Evolutionary conservation across 495 filamentous ascomycete species (phyloP), one percentile per base, ranked within the genome.

Genomic region (Wilcoxina mikolae): DNA sequence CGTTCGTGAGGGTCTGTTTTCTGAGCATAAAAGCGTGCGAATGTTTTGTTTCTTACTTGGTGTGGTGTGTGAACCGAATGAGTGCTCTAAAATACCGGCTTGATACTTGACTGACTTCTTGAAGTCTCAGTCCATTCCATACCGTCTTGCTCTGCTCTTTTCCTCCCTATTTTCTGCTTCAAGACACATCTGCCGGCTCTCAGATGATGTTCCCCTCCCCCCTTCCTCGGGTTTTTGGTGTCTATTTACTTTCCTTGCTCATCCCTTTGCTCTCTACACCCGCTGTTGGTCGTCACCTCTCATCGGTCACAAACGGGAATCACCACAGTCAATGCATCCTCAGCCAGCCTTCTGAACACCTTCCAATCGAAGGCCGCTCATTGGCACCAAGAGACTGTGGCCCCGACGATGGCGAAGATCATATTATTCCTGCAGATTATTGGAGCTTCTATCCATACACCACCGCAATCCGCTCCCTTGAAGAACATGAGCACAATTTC

Each of bases 371-470:
- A n/a, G n/a, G n/a, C n/a, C n/a, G n/a, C n/a, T n/a, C n/a, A n/a
- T n/a, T n/a, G 7, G 5, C 31, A 35, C 31, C 31, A 35, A 35
- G 31, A 35, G 31, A 35, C 43, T 46, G n/a, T 46, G 43, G 11
- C 43, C 15, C 11, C 11, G 43, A 46, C 11, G 43, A 39, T 18
- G 35, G 20, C 20, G 15, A 12, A 39, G 15, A 39, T 5, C 35
- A 15, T 39, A 46, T 24, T 24, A 17, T 46, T 17, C n/a, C n/a
- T 24, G n/a, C n/a, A 17, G 25, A 27, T 1, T 29, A 27, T 15
- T 49, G 46, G 46, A 49, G 27, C 46, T 49, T 27, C 24, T 49
- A 49, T 29, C 46, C 46, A 15, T 49, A 49, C 24, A 49, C 46
- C 12, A 49, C 46, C 1, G 46, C 46, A 10, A 29, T 49, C 46